Evolutionary conservation across 331 rosid species (phyloP).

Genomic region (Malus hybrid): DNA sequence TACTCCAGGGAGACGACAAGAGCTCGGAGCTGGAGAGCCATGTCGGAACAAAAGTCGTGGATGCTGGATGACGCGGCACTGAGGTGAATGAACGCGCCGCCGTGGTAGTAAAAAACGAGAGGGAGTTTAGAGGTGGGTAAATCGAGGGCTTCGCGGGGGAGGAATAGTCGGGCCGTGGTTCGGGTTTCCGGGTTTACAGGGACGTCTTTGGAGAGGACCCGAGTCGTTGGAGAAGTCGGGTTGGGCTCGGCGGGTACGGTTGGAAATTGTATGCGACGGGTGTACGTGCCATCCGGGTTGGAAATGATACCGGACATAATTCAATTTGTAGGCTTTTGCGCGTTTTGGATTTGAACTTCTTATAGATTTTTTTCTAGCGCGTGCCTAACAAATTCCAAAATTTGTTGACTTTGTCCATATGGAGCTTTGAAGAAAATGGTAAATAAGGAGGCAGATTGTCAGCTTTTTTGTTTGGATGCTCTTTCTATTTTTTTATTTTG

Average conservation of each 20-base stretch:
- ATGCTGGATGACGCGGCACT: conserved; percentile 21
- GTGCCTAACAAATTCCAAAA: no score
- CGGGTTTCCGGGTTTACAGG: conserved; percentile 20
- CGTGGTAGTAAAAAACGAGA: conserved; percentile 46
- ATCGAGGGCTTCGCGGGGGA: conserved; percentile 21
- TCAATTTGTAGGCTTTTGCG: neutral
- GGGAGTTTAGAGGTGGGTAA: conserved; percentile 23
- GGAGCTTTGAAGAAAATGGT: no score
- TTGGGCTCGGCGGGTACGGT: conserved; percentile 18
- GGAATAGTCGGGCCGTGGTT: conserved; percentile 39
- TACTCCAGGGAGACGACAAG: conserved; percentile 44
- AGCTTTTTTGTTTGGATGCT: no score
- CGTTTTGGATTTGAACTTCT: no score
- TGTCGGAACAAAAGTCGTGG: conserved; percentile 26
- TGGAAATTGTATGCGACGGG: conserved; percentile 1
- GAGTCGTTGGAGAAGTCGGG: conserved; percentile 12
- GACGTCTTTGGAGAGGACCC: conserved; percentile 29
- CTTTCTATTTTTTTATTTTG: no score
- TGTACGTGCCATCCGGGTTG: neutral
- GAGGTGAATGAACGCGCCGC: conserved; percentile 34
- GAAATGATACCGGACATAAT: neutral
- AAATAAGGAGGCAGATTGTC: no score
- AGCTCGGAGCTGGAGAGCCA: conserved; percentile 26
- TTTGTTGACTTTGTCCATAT: no score
- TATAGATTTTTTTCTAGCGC: no score